A percentile compares a stretch with the other conserved stretches of the same genome.
phyloP scores from a whole-genome alignment of 2,329 filamentous ascomycete species.

The Monosporascus sp. region DNA sequence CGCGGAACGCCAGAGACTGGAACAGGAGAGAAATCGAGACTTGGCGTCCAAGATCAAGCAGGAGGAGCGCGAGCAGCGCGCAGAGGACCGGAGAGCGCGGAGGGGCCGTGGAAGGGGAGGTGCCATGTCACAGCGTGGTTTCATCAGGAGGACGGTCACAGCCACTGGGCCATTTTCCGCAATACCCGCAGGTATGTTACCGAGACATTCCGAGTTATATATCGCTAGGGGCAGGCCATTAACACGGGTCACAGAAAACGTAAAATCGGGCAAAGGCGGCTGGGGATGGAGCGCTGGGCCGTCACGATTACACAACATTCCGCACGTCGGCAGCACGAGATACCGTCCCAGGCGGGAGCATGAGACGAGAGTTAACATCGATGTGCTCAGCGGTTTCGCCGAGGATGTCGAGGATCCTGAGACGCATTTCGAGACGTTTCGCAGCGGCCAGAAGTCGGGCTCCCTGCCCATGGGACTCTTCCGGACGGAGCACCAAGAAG shows the following conservation, averaged over 20 bases:
- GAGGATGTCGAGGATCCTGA: constrained; percentile 40
- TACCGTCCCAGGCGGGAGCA: constrained; percentile 36
- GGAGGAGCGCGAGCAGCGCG: constrained; percentile 26
- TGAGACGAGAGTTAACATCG: constrained; percentile 51
- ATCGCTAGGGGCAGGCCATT: constrained; percentile 1
- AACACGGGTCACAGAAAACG: constrained; percentile 18
- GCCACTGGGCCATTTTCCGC: constrained; percentile 33
- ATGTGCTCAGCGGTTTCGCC: constrained; percentile 44
- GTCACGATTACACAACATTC: constrained; percentile 22
- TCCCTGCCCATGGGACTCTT: constrained; percentile 52
- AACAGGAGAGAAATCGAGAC: constrained; percentile 29
- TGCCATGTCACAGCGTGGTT: constrained; percentile 22
- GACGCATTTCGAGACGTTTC: constrained; percentile 35
- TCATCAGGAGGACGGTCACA: constrained; percentile 23
- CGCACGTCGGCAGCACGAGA: constrained; percentile 32
- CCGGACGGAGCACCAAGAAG: constrained; percentile 49
- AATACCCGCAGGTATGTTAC: constrained; percentile 20
- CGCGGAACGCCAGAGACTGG: constrained; percentile 42
- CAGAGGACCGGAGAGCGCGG: constrained; percentile 30
- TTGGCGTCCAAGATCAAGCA: constrained; percentile 25
- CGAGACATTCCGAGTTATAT: neutral
- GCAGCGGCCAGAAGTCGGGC: constrained; percentile 23
- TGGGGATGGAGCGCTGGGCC: constrained; percentile 9
- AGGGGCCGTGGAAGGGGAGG: constrained; percentile 31
- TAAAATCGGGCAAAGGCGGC: constrained; percentile 15